Evolutionary conservation across 2,329 filamentous ascomycete species (phyloP), one percentile per base, ranked within the genome.

Genomic region (Xylariaceae sp.): DNA sequence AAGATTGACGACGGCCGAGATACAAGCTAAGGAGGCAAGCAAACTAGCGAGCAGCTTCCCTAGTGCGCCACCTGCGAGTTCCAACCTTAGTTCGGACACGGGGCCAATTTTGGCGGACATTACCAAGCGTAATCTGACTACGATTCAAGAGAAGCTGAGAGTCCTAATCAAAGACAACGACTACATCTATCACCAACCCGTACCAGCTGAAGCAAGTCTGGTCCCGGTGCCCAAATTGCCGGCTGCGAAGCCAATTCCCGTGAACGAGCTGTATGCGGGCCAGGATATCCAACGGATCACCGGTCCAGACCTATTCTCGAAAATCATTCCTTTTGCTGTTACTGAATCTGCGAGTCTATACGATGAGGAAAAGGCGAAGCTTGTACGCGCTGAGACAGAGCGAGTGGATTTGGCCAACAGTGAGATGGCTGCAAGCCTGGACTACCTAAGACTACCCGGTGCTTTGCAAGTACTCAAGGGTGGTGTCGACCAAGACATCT

Each of bases 211-310:
- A 68, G 88, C 90, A 4, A 86, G 86, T 27, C 73, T 99, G 11
- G 74, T 89, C 1, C 80, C 86, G 1, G 90, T 99, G 43, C 81
- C 90, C 3, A 99, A 97, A 67, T 77, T 97, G 14, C 90, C 92
- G 5, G 95, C 94, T 1, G 91, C 94, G 7, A 99, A 99, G 68
- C 90, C 94, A 3, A 97, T 99, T 54, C 92, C 94, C 0, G 92
- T 99, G 30, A 95, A 89, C 65, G 95, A 99, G 66, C 76, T 99
- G 1, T 99, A 99, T 64, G 90, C 95, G 50, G 92, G 92, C 1
- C 94, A 97, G 69, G 94, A 99, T 66, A 96, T 99, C 39, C 90
- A 96, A 67, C 82, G 90, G 22, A 97, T 99, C 54, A 97, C 95
- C 35, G 95, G 95, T 0, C 92, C 94, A 0, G 94, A 99, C 64